Percentiles rank a stretch among this genome's conserved stretches.
These are phyloP conservation scores for Candida fluviatilis DNA, from an alignment of 805 yeast genomes.

Conservation along the genomic window DNA sequence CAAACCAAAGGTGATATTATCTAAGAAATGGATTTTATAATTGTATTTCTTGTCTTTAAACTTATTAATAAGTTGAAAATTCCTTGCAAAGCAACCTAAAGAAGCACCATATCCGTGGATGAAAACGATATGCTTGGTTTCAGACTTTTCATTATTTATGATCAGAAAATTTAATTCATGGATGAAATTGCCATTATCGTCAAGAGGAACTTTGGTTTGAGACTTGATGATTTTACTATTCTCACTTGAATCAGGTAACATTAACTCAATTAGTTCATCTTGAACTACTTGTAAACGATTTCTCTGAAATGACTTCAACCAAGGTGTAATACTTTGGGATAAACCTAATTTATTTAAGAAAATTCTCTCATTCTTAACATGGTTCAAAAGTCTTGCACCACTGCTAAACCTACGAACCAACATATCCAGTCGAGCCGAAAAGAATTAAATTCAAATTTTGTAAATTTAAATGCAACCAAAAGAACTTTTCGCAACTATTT, in stretches of 20 bases:
- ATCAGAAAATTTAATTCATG: conserved; percentile 33
- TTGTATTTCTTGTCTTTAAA: conserved; percentile 25
- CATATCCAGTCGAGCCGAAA: background rate
- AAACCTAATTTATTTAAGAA: background rate
- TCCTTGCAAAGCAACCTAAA: conserved; percentile 53
- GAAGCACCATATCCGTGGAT: conserved; percentile 58
- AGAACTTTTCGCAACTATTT: background rate
- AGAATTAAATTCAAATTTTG: too few species aligned
- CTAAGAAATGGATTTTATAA: conserved; percentile 47
- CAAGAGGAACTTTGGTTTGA: conserved; percentile 17
- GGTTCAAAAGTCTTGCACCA: background rate
- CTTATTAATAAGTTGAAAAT: conserved; percentile 39
- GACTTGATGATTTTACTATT: conserved; percentile 19
- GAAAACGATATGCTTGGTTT: conserved; percentile 43
- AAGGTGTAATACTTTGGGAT: conserved; percentile 5
- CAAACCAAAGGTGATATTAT: conserved; percentile 48
- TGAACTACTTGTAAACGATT: conserved; percentile 29
- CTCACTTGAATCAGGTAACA: conserved; percentile 23
- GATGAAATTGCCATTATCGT: conserved; percentile 21
- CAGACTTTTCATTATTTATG: conserved; percentile 17
- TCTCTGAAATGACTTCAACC: conserved; percentile 20
- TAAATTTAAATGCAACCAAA: background rate
- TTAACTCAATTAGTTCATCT: conserved; percentile 28
- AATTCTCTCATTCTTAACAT: background rate
- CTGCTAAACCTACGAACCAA: background rate